Base-by-base conservation (phyloP, 306 rosid species). In the Cajanus cajan region DNA sequence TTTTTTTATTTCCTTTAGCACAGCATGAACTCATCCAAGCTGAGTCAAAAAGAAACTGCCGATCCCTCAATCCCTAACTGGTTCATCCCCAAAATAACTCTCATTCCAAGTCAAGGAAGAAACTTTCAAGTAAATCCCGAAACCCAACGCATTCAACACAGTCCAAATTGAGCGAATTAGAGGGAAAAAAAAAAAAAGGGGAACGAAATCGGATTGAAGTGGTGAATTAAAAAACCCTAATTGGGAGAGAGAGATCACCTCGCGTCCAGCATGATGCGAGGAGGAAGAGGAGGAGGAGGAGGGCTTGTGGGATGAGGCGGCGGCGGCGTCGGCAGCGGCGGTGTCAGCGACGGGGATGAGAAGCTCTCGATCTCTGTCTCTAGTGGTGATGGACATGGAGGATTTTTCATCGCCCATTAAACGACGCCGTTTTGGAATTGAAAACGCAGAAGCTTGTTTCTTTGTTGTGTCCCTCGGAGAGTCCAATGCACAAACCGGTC, bases 351-450 rank as follows among this genome's bases (percentile, higher is more conserved):
- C 93, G 48, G 96, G 94, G 79, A 93, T 87, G 40, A 93, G 94
- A 79, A 91, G 98, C 86, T 93, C 96, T 15, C 91, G 94, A 87
- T 93, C 98, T 82, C 89, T 79, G 58, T 91, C 98, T 87, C 96
- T 91, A 78, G 70, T 80, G 28, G 83, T 85, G 86, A 85, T 84
- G 50, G 68, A 77, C 48, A 89, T 88, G 67, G 84, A 77, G 45
- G 91, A 73, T 71, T 90, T 88, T 8, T 85, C 94, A 58, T 93
- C 97, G 77, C 90, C 96, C 97, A 90, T 89, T 14, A 83, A 15
- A 21, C 85, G 88, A 77, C 84, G 79, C 24, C 88, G 86, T 81
- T 77, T 81, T n/a, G 4, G 15, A 51, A 57, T 55, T 71, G 61
- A n/a, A 70, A 50, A 43, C 18, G 9, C 71, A 18, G 14, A 61